phyloP scores from a whole-genome alignment of 805 yeast genomes.

The Wickerhamiella musiphila region DNA sequence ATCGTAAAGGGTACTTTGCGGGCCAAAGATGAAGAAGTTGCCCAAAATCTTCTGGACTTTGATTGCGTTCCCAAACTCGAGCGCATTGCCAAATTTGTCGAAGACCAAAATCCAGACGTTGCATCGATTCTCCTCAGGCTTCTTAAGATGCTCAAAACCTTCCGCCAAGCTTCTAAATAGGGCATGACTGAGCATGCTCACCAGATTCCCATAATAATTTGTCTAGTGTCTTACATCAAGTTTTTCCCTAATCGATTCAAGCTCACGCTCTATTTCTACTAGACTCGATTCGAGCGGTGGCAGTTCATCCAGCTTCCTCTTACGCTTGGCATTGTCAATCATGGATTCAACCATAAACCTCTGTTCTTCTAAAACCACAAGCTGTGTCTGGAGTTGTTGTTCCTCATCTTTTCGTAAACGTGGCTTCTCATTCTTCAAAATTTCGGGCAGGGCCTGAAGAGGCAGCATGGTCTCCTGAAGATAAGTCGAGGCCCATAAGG shows the following conservation, averaged over 20 bases:
- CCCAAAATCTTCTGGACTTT: conserved; percentile 12
- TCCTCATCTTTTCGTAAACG: conserved; percentile 15
- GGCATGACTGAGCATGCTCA: too few relatives aligned
- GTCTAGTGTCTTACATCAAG: neutral
- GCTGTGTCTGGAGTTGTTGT: conserved; percentile 26
- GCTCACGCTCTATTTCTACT: neutral
- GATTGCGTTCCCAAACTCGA: conserved; percentile 14
- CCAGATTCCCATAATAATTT: neutral
- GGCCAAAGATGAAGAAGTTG: conserved; percentile 14
- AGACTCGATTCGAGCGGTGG: conserved; percentile 1
- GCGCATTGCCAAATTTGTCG: conserved; percentile 9
- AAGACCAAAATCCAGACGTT: conserved; percentile 6
- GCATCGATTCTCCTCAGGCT: conserved; percentile 7
- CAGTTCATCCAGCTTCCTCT: conserved; percentile 1
- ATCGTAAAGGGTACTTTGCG: conserved; percentile 10
- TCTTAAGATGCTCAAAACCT: conserved; percentile 10
- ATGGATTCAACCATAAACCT: conserved; percentile 49
- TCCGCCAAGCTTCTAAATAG: too few relatives aligned
- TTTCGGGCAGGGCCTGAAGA: conserved; percentile 40
- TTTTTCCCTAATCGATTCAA: neutral
- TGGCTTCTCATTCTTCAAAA: conserved; percentile 20
- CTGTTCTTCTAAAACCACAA: conserved; percentile 82
- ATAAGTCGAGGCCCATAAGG: conserved; percentile 37
- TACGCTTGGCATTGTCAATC: conserved; percentile 39
- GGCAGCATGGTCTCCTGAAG: conserved; percentile 52